These are phyloP conservation scores for Colletotrichum camelliae DNA, from an alignment of 2,329 filamentous ascomycete species.

Conservation along the genomic window DNA sequence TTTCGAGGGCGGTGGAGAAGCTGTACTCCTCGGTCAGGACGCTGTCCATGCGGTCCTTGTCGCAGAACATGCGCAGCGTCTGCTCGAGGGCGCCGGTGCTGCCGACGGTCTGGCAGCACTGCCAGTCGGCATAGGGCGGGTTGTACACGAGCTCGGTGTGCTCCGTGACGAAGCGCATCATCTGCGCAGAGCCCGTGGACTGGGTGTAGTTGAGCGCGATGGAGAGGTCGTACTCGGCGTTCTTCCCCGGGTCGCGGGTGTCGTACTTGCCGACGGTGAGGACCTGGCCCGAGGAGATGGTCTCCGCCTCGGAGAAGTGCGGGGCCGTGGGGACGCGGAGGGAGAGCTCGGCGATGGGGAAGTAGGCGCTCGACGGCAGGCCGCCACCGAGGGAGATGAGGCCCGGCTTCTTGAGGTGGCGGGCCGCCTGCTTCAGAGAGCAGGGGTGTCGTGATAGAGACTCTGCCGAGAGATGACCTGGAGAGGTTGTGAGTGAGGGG, in stretches of 20 bases:
- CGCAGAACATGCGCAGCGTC: constrained; percentile 80
- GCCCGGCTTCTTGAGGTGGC: constrained; percentile 78
- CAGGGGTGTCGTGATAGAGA: constrained; percentile 65
- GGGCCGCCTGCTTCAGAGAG: constrained; percentile 83
- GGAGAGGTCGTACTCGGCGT: constrained; percentile 71
- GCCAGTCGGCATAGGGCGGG: constrained; percentile 92
- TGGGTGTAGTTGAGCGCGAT: constrained; percentile 95
- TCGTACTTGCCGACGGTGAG: constrained; percentile 85
- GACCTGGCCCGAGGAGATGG: constrained; percentile 61
- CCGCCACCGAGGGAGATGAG: constrained; percentile 93
- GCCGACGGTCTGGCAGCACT: constrained; percentile 81
- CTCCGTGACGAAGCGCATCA: constrained; percentile 90
- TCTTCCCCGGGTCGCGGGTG: constrained; percentile 52
- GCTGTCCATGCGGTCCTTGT: constrained; percentile 71
- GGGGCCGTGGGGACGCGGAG: constrained; percentile 75
- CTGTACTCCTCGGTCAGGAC: constrained; percentile 91
- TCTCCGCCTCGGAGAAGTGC: constrained; percentile 74
- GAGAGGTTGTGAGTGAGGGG: not conserved
- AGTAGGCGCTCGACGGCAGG: constrained; percentile 86
- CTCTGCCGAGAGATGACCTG: constrained; percentile 67
- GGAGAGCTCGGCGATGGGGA: constrained; percentile 83
- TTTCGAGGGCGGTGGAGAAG: constrained; percentile 76
- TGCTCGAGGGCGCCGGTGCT: constrained; percentile 88
- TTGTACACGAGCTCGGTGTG: constrained; percentile 91
- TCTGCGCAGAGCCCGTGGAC: constrained; percentile 82